phyloP scores from a whole-genome alignment of 2,329 filamentous ascomycete species.

The Zymoseptoria pseudotritici region DNA sequence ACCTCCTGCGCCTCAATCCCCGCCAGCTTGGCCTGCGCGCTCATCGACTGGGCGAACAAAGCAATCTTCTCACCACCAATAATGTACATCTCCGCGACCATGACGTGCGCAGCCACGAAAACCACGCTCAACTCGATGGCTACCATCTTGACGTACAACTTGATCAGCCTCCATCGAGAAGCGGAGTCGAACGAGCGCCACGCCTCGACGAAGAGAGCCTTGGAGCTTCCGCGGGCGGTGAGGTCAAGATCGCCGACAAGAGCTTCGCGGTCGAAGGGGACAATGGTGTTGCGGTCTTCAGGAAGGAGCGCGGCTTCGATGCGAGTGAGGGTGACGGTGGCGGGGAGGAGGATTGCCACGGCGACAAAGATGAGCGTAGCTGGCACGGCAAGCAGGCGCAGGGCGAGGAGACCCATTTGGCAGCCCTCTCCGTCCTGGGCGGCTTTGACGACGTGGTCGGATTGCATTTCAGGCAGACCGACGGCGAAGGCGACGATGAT shows the following conservation, averaged over 20 bases:
- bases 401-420: slow-evolving; percentile 30
- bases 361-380: slow-evolving; percentile 42
- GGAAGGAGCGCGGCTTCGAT: slow-evolving; percentile 82
- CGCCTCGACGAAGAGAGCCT: slow-evolving; percentile 62
- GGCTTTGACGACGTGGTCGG: slow-evolving; percentile 19
- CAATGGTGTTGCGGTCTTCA: slow-evolving; percentile 71
- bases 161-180: slow-evolving; percentile 65
- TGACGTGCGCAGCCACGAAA: slow-evolving; percentile 20
- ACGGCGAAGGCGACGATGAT: slow-evolving; percentile 43
- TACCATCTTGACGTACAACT: slow-evolving; percentile 67
- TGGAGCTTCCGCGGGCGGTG: slow-evolving; percentile 54
- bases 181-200: slow-evolving; percentile 70
- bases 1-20: slow-evolving; percentile 19
- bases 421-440: slow-evolving; percentile 19
- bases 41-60: slow-evolving; percentile 19
- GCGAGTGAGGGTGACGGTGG: slow-evolving; percentile 68
- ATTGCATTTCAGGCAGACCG: slow-evolving; percentile 32
- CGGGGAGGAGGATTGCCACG: slow-evolving; percentile 68
- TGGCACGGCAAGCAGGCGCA: slow-evolving; percentile 34
- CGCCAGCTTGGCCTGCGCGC: slow-evolving; percentile 21
- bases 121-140: slow-evolving; percentile 37
- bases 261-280: slow-evolving; percentile 81
- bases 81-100: slow-evolving; percentile 24
- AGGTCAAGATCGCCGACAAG: slow-evolving; percentile 62
- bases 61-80: slow-evolving; percentile 25